A percentile compares a stretch with the other conserved stretches of the same genome.
phyloP scores from a whole-genome alignment of 345 rosid genomes.

The Schrenkiella parvula region DNA sequence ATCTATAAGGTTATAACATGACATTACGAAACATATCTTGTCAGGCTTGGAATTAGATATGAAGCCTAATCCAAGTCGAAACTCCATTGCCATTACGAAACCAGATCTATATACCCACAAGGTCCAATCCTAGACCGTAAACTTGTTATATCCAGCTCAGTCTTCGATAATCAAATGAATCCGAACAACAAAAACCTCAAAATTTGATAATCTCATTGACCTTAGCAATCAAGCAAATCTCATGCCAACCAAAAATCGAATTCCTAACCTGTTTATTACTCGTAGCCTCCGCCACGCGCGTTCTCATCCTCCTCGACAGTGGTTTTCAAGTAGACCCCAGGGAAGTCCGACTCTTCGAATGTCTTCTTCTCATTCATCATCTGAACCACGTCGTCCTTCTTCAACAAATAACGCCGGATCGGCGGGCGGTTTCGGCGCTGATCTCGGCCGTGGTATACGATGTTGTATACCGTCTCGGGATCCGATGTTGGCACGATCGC shows the following conservation, averaged over 20 bases:
- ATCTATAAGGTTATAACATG: no score
- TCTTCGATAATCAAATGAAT: background rate
- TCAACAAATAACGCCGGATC: slow-evolving; percentile 60
- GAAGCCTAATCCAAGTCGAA: background rate
- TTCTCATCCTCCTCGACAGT: slow-evolving; percentile 63
- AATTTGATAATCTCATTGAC: background rate
- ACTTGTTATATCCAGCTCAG: background rate
- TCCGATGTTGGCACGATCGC: slow-evolving; percentile 69
- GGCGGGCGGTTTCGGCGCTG: slow-evolving; percentile 92
- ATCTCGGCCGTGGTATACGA: slow-evolving; percentile 70
- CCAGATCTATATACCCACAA: background rate
- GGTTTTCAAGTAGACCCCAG: slow-evolving; percentile 67
- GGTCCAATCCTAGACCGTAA: background rate
- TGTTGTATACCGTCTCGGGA: slow-evolving; percentile 86
- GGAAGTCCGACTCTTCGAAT: slow-evolving; percentile 65
- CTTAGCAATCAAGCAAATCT: background rate
- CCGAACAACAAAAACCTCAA: background rate
- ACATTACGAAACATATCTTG: no score
- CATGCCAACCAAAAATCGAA: slow-evolving; percentile 6
- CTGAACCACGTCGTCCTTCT: slow-evolving; percentile 67
- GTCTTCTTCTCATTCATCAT: slow-evolving; percentile 70
- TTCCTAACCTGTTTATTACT: slow-evolving; percentile 38
- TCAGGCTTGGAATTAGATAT: background rate
- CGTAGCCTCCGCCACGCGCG: slow-evolving; percentile 65
- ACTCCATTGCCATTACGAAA: slow-evolving; percentile 4